phyloP scores from a whole-genome alignment of 2,329 filamentous ascomycete species.

The Penicillium sclerotiorum region DNA sequence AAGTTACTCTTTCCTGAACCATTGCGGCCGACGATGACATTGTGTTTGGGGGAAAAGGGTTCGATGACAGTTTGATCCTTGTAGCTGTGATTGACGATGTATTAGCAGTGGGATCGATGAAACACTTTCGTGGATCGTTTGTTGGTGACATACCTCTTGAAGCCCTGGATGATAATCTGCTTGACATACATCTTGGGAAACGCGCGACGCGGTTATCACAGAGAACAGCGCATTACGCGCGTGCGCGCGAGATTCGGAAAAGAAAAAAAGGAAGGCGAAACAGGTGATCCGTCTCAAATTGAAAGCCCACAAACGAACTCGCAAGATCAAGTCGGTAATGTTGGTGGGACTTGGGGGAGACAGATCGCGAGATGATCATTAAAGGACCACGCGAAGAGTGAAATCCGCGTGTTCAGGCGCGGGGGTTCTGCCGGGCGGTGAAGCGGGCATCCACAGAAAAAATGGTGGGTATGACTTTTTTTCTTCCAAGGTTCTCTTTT shows the following conservation, averaged over 20 bases:
- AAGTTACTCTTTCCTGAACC: conserved; percentile 99
- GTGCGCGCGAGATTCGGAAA: conserved; percentile 10
- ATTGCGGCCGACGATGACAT: conserved; percentile 98
- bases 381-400: conserved; percentile 22
- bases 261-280: background rate
- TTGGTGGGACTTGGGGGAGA: conserved; percentile 1
- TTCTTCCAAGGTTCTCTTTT: conserved; percentile 12
- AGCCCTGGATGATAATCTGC: conserved; percentile 99
- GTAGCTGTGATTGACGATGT: conserved; percentile 64
- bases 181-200: conserved; percentile 86
- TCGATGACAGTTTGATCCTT: conserved; percentile 99
- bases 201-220: conserved; percentile 33
- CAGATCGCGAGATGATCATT: conserved; percentile 18
- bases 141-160: conserved; percentile 75
- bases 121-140: background rate
- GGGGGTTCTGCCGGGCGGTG: conserved; percentile 44
- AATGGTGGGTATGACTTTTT: conserved; percentile 26
- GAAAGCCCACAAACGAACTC: no score
- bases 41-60: conserved; percentile 94
- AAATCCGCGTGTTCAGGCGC: conserved; percentile 32
- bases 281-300: no score
- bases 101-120: background rate
- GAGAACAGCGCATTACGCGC: conserved; percentile 35
- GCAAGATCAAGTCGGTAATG: no score
- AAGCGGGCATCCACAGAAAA: conserved; percentile 27